Evolutionary conservation across 2,329 filamentous ascomycete species (phyloP), one percentile per base, ranked within the genome.

Genomic region (Cryphonectria japonica): DNA sequence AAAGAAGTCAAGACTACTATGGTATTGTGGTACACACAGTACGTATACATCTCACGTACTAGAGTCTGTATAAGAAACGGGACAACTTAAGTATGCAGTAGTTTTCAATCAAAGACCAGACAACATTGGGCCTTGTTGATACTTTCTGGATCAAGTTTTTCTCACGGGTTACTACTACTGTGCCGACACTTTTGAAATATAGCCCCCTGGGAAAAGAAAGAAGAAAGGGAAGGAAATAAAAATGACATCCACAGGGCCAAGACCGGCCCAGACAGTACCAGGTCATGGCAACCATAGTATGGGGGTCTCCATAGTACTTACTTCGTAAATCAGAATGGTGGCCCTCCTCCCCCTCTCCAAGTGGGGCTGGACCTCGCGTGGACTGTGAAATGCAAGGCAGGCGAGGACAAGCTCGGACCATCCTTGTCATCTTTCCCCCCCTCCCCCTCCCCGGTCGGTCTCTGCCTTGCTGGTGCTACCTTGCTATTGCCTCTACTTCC

Each of bases 361-460:
- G 61, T 64, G 61, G 61, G 39, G 61, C 61, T 39, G 3, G 61
- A 39, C n/a, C 37, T 64, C 39, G 61, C 39, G 60, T 62, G 60
- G 60, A 41, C 60, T 34, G 13, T 62, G 60, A 41, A 26, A 26
- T 62, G 60, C n/a, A 62, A 22, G 19, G 32, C 59, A 61, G 59
- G 60, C n/a, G 32, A 37, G n/a, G 26, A 50, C 43, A 29, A 50
- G 63, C 63, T 50, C 39, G 43, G 63, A 32, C 41, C 63, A 65
- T 52, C 43, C 63, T 14, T 52, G 19, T 59, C 54, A 19, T 59
- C 41, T n/a, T 14, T 5, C 26, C 19, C 41, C 26, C 29, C 22
- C 4, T 26, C 41, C 13, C 26, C 16, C 63, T 34, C 63, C 63
- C 43, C 22, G 41, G 41, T 50, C 32, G 26, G 41, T 39, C 63